phyloP scores from a whole-genome alignment of 106 monocot genomes.

The Dendrobium huoshanense region DNA sequence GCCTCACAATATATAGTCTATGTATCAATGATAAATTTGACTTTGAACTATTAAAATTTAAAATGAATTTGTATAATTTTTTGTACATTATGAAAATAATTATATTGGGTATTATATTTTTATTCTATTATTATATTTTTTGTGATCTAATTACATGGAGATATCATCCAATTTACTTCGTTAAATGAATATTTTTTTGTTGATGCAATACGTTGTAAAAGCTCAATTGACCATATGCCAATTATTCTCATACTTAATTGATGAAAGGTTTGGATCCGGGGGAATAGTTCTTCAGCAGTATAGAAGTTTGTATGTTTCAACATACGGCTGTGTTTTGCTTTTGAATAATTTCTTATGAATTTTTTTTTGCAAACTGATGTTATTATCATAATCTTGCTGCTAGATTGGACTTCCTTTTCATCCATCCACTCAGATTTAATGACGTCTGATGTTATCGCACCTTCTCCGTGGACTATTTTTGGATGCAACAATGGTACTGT shows the following conservation, averaged over 20 bases:
- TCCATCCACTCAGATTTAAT: slow-evolving; percentile 62
- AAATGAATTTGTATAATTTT: too few relatives aligned
- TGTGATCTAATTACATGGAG: too few relatives aligned
- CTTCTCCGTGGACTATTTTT: slow-evolving; percentile 93
- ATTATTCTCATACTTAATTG: not conserved
- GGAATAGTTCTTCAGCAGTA: not conserved
- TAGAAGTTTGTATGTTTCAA: not conserved
- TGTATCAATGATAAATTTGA: too few relatives aligned
- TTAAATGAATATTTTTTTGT: too few relatives aligned
- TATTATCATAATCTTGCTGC: slow-evolving; percentile 13
- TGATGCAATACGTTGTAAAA: too few relatives aligned
- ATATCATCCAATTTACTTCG: too few relatives aligned
- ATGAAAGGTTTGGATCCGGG: not conserved
- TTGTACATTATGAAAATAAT: too few relatives aligned
- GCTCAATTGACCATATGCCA: too few relatives aligned
- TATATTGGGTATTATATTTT: too few relatives aligned
- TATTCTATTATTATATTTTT: too few relatives aligned
- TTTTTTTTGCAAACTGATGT: not conserved
- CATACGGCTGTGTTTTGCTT: not conserved
- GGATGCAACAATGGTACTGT: slow-evolving; percentile 91
- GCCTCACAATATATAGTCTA: too few relatives aligned
- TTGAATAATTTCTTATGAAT: not conserved
- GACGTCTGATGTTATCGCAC: slow-evolving; percentile 88
- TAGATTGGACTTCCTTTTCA: slow-evolving; percentile 90
- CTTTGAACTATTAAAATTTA: too few relatives aligned